Percentiles rank a stretch among this genome's conserved stretches.
Evolutionary conservation across 352 stramenopile species (phyloP).

Genomic region (Blastocystis sp.): DNA sequence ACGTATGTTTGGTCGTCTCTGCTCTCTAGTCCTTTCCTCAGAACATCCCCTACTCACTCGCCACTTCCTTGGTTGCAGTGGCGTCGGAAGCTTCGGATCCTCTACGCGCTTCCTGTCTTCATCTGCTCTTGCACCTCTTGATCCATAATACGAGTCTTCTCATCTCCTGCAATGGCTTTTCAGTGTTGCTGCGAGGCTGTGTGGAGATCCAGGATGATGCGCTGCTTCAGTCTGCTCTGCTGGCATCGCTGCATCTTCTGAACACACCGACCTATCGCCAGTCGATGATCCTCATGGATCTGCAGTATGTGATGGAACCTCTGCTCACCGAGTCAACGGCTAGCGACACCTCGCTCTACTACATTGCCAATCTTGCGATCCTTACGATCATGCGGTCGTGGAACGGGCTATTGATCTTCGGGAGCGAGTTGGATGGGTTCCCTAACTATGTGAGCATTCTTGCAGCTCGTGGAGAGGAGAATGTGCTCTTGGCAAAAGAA

Average conservation of each 20-base stretch:
- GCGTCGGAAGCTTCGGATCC: neutral
- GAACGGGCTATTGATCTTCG: neutral
- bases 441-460: slow-evolving; percentile 6
- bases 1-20: neutral
- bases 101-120: neutral
- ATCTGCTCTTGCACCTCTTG: neutral
- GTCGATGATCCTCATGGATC: neutral
- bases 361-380: slow-evolving; percentile 1
- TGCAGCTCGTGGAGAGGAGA: neutral
- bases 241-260: neutral
- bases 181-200: neutral
- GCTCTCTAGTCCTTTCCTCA: neutral
- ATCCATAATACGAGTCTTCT: neutral
- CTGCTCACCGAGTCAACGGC: neutral
- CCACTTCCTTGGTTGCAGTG: neutral
- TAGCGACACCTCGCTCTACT: neutral
- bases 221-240: slow-evolving; percentile 13
- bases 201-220: neutral
- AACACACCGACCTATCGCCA: neutral
- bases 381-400: slow-evolving; percentile 16
- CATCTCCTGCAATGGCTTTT: neutral
- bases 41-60: neutral
- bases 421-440: neutral
- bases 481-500: neutral
- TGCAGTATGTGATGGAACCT: slow-evolving; percentile 17